Evolutionary conservation across 352 stramenopile genomes (phyloP).

Genomic region (Thraustotheca clavata): DNA sequence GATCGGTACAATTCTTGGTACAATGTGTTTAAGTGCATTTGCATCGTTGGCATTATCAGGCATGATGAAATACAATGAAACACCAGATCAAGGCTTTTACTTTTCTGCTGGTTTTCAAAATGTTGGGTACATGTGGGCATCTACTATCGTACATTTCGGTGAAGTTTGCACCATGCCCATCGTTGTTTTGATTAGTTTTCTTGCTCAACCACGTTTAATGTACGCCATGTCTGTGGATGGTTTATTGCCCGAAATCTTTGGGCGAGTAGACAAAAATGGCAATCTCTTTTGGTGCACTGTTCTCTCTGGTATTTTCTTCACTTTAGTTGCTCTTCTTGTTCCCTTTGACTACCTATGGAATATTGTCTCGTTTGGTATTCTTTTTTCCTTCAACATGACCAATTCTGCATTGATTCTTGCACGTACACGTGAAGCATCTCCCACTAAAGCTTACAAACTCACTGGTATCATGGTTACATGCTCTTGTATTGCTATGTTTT

Average conservation of each 20-base stretch:
- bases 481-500: slow-evolving; percentile 38
- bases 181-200: slow-evolving; percentile 89
- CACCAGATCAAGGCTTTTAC: slow-evolving; percentile 3
- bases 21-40: slow-evolving; percentile 24
- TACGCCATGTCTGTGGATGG: slow-evolving; percentile 90
- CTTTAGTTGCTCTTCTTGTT: slow-evolving; percentile 53
- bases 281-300: slow-evolving; percentile 76
- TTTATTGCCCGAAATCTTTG: slow-evolving; percentile 88
- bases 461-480: slow-evolving; percentile 33
- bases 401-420: slow-evolving; percentile 69
- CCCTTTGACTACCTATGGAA: slow-evolving; percentile 79
- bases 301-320: slow-evolving; percentile 55
- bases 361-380: slow-evolving; percentile 82
- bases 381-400: slow-evolving; percentile 84
- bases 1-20: slow-evolving; percentile 45
- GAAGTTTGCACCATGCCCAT: slow-evolving; percentile 88
- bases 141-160: slow-evolving; percentile 46
- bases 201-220: slow-evolving; percentile 90
- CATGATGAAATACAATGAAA: slow-evolving; percentile 28
- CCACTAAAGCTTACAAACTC: slow-evolving; percentile 32
- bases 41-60: slow-evolving; percentile 63
- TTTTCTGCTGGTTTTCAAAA: slow-evolving; percentile 26
- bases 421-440: slow-evolving; percentile 52
- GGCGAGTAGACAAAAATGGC: slow-evolving; percentile 66
- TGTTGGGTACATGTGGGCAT: slow-evolving; percentile 26